Base-by-base conservation (phyloP, 2,329 filamentous ascomycete species). In the Trichoderma oligosporum region DNA sequence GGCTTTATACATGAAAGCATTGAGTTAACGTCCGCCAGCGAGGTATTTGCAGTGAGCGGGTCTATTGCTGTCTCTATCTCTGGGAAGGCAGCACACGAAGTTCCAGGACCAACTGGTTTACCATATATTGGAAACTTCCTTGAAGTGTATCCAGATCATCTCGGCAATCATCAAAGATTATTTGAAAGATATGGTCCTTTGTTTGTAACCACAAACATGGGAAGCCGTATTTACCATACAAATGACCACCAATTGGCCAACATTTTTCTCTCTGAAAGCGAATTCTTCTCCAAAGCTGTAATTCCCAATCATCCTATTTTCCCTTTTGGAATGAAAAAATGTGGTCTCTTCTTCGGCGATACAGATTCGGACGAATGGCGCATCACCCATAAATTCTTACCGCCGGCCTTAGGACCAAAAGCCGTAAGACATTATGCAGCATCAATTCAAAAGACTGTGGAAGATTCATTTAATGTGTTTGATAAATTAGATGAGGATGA, bases 351-450 rank as follows among this genome's bases (percentile, higher is more conserved):
- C 61, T 60, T 77, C 3, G 72, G 75, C 61, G 79, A 83, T 63
- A 82, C 80, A 0, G 73, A 80, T 27, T 78, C 75, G 0, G 71
- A 75, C 12, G 73, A 77, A 56, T 83, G 78, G 78, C 66, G 68
- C 25, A 64, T 76, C 0, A 76, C 78, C 3, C 84, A 86, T 71
- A 86, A 86, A 65, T 86, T 85, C 67, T 62, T 86, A 1, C 81
- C 83, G 0, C 82, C 83, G 0, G 78, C 81, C 0, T 70, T 86
- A 8, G 77, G 77, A 0, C 82, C 82, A 31, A 84, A 82, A 64
- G 82, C 83, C 0, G 81, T 85, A 4, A 72, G 79, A 1, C 83
- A 85, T 61, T 85, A 86, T 59, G 76, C 80, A 0, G 81, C 82
- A 0, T 76, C 74, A 0, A 85, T 86, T 81, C 80, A 84, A 61